Evolutionary conservation across 2,329 filamentous ascomycete species (phyloP).

Genomic region (Neonectria hederae): DNA sequence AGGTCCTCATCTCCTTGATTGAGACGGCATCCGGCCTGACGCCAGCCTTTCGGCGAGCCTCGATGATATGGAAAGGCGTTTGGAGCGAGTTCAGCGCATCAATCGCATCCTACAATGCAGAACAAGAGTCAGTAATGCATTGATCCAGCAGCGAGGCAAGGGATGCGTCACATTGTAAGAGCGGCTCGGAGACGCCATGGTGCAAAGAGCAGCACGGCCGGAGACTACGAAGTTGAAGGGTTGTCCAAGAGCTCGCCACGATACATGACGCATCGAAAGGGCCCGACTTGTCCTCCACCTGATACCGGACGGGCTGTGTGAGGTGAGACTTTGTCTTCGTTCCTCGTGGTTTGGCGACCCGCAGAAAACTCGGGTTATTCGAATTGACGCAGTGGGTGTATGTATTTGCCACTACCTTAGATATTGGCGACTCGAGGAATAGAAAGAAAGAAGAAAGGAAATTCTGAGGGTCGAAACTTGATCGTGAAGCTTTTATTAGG

Average conservation of each 20-base stretch:
- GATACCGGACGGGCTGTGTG: not conserved
- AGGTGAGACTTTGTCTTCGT: conserved; percentile 10
- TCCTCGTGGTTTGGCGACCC: conserved; percentile 24
- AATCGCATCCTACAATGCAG: conserved; percentile 76
- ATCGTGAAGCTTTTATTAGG: not conserved
- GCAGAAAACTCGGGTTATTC: conserved; percentile 43
- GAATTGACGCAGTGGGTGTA: conserved; percentile 15
- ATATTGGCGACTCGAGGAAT: not conserved
- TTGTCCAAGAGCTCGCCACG: conserved; percentile 38
- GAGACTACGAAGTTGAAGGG: conserved; percentile 33
- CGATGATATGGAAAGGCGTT: conserved; percentile 83
- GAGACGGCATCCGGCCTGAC: conserved; percentile 73
- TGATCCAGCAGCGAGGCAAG: not conserved
- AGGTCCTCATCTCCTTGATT: conserved; percentile 82
- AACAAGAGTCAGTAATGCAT: conserved; percentile 18
- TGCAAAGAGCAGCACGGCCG: conserved; percentile 30
- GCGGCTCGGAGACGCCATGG: conserved; percentile 43
- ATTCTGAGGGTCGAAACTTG: not conserved
- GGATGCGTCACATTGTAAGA: conserved; percentile 48
- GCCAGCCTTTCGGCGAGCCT: conserved; percentile 80
- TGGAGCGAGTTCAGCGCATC: conserved; percentile 89
- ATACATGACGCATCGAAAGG: conserved; percentile 47
- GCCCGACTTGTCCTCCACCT: not conserved
- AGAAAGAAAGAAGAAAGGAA: not conserved
- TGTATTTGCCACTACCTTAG: not conserved